Evolutionary conservation across 1,284 basidiomycete species (phyloP), one percentile per base, ranked within the genome.

Genomic region (Ceratobasidium sp.): DNA sequence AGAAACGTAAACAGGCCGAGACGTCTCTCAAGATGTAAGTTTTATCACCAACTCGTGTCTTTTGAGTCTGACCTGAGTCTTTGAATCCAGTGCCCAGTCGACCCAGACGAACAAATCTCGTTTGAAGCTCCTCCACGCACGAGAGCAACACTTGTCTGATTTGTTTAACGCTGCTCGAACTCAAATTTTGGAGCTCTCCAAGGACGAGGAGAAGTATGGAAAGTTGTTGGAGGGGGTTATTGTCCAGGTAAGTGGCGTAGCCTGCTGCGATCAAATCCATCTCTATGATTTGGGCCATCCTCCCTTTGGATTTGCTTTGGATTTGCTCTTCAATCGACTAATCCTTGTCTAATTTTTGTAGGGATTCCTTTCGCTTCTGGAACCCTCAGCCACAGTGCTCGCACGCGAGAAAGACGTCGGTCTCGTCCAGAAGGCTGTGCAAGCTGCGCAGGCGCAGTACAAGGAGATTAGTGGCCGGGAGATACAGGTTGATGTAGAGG

Each of bases 81-180:
- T n/a, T 13, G 13, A 28, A 4, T 33, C 18, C 84, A 99, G 97
- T 83, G 92, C 96, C 6, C 95, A 98, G 85, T 99, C 97, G 2
- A 99, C 95, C 51, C 90, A 97, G 80, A 98, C 96, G 82, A 99
- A 99, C 90, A 96, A 95, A 84, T 96, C 97, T 6, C 95, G 98
- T 75, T 90, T 99, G 83, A 92, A 91, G 85, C 90, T 99, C 40
- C 91, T 99, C 23, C 95, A 97, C 84, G 91, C 93, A 79, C 92
- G 97, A 72, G 97, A 99, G 85, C 95, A 98, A 84, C 92, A 97
- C 80, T 89, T 99, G 3, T 94, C 98, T 83, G 92, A 94, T 77
- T 91, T 99, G 78, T 99, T 99, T 85, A 87, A 91, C 18, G 89
- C 91, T 3, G 91, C 96, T 0, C 92, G 94, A 79, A 87, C 89